A percentile compares a stretch with the other conserved stretches of the same genome.
These are phyloP conservation scores for Saccharomycopsis guyanensis DNA, from an alignment of 805 yeast genomes.

Conservation along the genomic window DNA sequence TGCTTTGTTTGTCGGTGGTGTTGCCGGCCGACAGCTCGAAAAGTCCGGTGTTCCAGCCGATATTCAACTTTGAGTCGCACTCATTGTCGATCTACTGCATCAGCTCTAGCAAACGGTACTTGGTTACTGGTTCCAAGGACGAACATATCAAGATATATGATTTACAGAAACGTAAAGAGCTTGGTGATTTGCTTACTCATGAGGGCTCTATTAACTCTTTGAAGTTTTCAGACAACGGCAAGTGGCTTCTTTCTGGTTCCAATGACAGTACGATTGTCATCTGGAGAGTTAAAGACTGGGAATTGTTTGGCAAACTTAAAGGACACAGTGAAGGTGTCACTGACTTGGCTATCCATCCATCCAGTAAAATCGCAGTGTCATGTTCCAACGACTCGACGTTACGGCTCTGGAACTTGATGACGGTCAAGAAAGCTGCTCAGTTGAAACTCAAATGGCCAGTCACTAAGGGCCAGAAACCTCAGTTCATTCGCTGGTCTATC, in stretches of 20 bases:
- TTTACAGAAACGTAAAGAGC: conserved; percentile 84
- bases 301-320: conserved; percentile 74
- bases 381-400: conserved; percentile 81
- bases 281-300: conserved; percentile 98
- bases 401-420: conserved; percentile 93
- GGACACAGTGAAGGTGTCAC: conserved; percentile 83
- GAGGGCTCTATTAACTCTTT: conserved; percentile 80
- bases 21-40: conserved; percentile 33
- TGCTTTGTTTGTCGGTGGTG: conserved; percentile 75
- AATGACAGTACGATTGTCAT: conserved; percentile 85
- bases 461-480: conserved; percentile 59
- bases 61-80: conserved; percentile 95
- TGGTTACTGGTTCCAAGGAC: conserved; percentile 92
- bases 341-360: conserved; percentile 83
- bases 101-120: conserved; percentile 73
- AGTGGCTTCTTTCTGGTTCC: conserved; percentile 86
- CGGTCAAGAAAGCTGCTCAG: conserved; percentile 85
- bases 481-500: conserved; percentile 58
- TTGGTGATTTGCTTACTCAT: conserved; percentile 85
- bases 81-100: conserved; percentile 78
- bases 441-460: conserved; percentile 51
- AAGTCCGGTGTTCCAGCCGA: conserved; percentile 75
- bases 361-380: conserved; percentile 83
- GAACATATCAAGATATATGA: conserved; percentile 94
- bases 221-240: conserved; percentile 62